Conservation (phyloP, 257 asterid genomes). For the Ophiorrhiza pumila region DNA sequence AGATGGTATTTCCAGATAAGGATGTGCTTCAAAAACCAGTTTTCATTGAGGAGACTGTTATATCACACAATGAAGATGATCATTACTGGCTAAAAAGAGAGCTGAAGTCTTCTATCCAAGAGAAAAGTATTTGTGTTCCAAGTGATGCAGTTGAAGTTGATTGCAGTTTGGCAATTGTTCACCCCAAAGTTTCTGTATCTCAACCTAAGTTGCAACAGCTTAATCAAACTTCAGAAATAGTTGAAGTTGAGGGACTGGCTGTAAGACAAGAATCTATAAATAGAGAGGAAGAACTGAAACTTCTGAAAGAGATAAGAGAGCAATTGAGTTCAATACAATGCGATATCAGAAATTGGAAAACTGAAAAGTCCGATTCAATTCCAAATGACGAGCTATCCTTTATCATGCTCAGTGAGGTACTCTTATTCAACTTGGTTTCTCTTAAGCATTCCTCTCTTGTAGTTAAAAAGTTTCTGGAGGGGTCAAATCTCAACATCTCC, state of each 20-base stretch:
- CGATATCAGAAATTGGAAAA: constrained; percentile 48
- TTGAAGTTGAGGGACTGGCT: constrained; percentile 33
- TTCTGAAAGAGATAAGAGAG: constrained; percentile 62
- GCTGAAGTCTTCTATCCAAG: constrained; percentile 38
- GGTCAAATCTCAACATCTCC: not conserved
- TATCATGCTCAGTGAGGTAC: constrained; percentile 46
- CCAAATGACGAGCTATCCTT: constrained; percentile 34
- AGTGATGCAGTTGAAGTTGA: constrained; percentile 42
- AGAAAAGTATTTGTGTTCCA: constrained; percentile 36
- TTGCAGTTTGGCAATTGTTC: constrained; percentile 37
- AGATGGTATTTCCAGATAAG: constrained; percentile 20
- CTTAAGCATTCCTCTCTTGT: not conserved
- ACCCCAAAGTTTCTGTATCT: constrained; percentile 31
- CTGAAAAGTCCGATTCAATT: constrained; percentile 22
- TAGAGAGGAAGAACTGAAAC: constrained; percentile 51
- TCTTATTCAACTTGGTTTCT: constrained; percentile 8
- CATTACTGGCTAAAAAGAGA: constrained; percentile 63
- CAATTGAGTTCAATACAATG: constrained; percentile 45
- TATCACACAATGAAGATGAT: constrained; percentile 37
- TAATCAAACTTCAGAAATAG: constrained; percentile 37
- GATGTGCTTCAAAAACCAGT: constrained; percentile 34
- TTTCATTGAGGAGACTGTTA: constrained; percentile 27
- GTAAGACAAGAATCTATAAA: constrained; percentile 19
- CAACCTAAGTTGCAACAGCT: constrained; percentile 25
- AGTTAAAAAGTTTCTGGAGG: not conserved